Conservation (phyloP, 2,329 filamentous ascomycete species). For the Teratosphaeria zuluensis region DNA sequence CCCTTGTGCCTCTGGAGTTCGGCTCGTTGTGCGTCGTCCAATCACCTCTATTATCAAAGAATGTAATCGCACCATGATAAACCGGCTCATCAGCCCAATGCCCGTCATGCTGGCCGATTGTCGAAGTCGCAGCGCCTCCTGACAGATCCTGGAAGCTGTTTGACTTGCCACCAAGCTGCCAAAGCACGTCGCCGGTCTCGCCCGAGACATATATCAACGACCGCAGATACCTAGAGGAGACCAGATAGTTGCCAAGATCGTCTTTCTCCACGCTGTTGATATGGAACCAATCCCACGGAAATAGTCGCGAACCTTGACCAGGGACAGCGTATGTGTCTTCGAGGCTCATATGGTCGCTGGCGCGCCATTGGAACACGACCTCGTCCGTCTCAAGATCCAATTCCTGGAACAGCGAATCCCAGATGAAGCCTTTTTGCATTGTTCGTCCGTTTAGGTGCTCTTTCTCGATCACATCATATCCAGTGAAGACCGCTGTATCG, state of each 20-base stretch:
- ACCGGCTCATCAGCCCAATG: slow-evolving; percentile 32
- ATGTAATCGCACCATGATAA: slow-evolving; percentile 18
- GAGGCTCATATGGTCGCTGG: slow-evolving; percentile 42
- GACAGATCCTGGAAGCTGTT: slow-evolving; percentile 21
- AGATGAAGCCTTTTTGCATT: slow-evolving; percentile 11
- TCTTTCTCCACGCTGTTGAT: slow-evolving; percentile 49
- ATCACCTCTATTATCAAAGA: slow-evolving; percentile 42
- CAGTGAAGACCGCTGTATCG: slow-evolving; percentile 33
- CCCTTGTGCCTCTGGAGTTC: slow-evolving; percentile 12
- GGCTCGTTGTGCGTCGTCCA: slow-evolving; percentile 17
- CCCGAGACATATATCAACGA: slow-evolving; percentile 40
- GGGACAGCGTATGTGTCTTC: slow-evolving; percentile 30
- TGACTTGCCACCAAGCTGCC: slow-evolving; percentile 35
- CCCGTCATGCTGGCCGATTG: slow-evolving; percentile 44
- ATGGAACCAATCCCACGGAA: slow-evolving; percentile 45
- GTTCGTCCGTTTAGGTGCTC: slow-evolving; percentile 5
- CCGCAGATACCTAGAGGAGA: slow-evolving; percentile 43
- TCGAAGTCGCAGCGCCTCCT: slow-evolving; percentile 20
- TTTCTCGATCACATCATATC: slow-evolving; percentile 22
- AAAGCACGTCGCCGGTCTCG: slow-evolving; percentile 40
- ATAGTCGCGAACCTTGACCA: slow-evolving; percentile 28
- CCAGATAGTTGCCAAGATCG: slow-evolving; percentile 41
- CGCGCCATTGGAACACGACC: slow-evolving; percentile 48
- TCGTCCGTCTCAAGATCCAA: slow-evolving; percentile 43
- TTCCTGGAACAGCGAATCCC: slow-evolving; percentile 23